phyloP scores from a whole-genome alignment of 441 rosid genomes.

The Jatropha podagrica region DNA sequence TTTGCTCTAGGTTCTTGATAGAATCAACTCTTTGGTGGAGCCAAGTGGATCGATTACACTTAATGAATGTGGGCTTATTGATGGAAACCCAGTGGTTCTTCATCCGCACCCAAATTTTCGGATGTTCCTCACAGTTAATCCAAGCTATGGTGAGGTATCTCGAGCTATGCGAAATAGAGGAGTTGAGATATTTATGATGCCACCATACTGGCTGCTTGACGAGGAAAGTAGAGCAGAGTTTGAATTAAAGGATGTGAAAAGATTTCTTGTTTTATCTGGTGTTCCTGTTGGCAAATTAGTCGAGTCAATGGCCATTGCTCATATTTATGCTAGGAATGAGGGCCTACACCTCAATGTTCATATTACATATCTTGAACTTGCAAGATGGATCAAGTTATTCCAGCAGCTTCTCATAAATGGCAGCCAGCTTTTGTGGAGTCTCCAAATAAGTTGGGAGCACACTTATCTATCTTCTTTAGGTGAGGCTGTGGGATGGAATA shows the following conservation, averaged over 20 bases:
- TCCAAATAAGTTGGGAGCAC: slow-evolving; percentile 90
- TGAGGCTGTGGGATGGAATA: slow-evolving; percentile 57
- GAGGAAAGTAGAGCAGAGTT: slow-evolving; percentile 49
- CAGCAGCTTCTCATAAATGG: slow-evolving; percentile 81
- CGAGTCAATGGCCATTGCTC: slow-evolving; percentile 89
- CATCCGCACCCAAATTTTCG: slow-evolving; percentile 88
- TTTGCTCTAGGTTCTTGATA: slow-evolving; percentile 84
- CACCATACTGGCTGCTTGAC: slow-evolving; percentile 77
- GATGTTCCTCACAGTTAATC: slow-evolving; percentile 88
- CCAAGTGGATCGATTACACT: slow-evolving; percentile 86
- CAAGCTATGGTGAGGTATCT: slow-evolving; percentile 88
- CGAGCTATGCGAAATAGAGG: slow-evolving; percentile 99
- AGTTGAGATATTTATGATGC: slow-evolving; percentile 95
- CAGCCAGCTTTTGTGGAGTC: slow-evolving; percentile 80
- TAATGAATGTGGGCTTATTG: slow-evolving; percentile 87
- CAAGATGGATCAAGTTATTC: slow-evolving; percentile 83
- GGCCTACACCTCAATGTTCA: slow-evolving; percentile 50
- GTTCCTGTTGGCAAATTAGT: slow-evolving; percentile 66
- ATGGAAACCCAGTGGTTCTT: slow-evolving; percentile 86
- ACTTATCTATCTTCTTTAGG: slow-evolving; percentile 84
- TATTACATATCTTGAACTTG: slow-evolving; percentile 85
- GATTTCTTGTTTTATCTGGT: slow-evolving; percentile 77
- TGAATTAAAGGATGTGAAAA: slow-evolving; percentile 59
- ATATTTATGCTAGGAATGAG: slow-evolving; percentile 63
- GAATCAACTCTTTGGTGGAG: slow-evolving; percentile 98